Conservation (phyloP, 345 rosid species). For the Eutrema japonicum region DNA sequence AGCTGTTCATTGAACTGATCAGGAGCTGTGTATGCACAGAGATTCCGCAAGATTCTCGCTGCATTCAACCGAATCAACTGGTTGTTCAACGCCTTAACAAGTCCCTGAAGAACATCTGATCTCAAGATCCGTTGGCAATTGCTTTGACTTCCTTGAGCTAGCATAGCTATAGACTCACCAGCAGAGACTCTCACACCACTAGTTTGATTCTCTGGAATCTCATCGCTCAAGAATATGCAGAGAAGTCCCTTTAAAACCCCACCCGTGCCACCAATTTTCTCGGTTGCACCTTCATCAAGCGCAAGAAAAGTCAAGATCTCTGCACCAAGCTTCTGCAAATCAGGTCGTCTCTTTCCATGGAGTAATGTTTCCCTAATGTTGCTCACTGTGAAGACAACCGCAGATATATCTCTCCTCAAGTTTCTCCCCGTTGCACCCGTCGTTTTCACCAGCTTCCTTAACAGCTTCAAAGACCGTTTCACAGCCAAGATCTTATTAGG, state of each 20-base stretch:
- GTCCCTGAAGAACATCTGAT: slow-evolving; percentile 50
- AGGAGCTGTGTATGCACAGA: slow-evolving; percentile 59
- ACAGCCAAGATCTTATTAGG: slow-evolving; percentile 59
- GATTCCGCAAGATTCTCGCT: slow-evolving; percentile 72
- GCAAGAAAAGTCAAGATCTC: slow-evolving; percentile 78
- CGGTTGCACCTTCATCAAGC: slow-evolving; percentile 72
- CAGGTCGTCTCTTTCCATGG: slow-evolving; percentile 63
- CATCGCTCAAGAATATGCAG: slow-evolving; percentile 64
- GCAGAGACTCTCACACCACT: slow-evolving; percentile 62
- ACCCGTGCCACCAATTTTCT: slow-evolving; percentile 87
- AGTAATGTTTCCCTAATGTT: slow-evolving; percentile 72
- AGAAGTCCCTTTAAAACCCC: slow-evolving; percentile 77
- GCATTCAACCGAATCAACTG: slow-evolving; percentile 63
- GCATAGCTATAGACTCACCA: slow-evolving; percentile 89
- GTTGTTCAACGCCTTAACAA: slow-evolving; percentile 52
- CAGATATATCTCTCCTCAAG: slow-evolving; percentile 72
- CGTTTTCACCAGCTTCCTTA: slow-evolving; percentile 78
- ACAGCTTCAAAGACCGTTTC: slow-evolving; percentile 74
- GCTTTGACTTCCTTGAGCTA: slow-evolving; percentile 71
- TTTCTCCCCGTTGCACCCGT: slow-evolving; percentile 73
- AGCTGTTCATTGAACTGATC: slow-evolving; percentile 52
- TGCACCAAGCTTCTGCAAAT: slow-evolving; percentile 66
- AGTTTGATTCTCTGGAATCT: slow-evolving; percentile 41
- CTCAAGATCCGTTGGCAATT: slow-evolving; percentile 77
- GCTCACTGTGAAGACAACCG: slow-evolving; percentile 80